Base-by-base conservation (phyloP, 73 alveolate genomes). In the Paramecium sexaurelia region DNA sequence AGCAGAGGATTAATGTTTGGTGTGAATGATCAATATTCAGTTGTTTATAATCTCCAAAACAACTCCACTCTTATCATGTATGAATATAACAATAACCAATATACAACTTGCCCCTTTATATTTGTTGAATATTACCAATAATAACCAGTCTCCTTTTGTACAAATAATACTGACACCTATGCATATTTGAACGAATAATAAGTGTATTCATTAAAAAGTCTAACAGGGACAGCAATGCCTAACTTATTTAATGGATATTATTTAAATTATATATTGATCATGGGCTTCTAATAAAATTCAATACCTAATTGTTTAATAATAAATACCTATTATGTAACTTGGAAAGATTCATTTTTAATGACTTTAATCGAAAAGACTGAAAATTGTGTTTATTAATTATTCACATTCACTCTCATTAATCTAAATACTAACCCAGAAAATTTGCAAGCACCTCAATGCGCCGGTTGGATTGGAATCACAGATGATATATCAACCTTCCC, bases 101-200 rank as follows among this genome's bases (percentile, higher is more conserved):
- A 61, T 45, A 61, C 83, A 29, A 61, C 0, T 29, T 61, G 83
- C 26, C 47, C 43, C 39, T 29, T 29, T 0, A 61, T 61, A 5
- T 26, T 61, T 61, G 43, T 61, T 26, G 83, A 61, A 32, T 61
- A 26, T 26, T 29, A 26, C 26, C 26, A 61, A 61, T 61, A 61
- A 61, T 26, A 10, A 61, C 83, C 83, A 0, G 39, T 61, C 9
- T 26, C 83, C 20, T 26, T 61, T 29, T 61, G 83, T 26, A 61
- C 83, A 22, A 61, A 61, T 61, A 61, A 61, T 61, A 61, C 83
- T 6, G 83, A 61, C 10, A 61, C 83, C 7, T 61, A 61, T 61
- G 83, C 10, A 1, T 61, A 61, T 26, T 20, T 61, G 22, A 61
- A 10, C 26, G 45, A 20, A 29, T 9, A 26, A 22, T 26, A 26